Percentiles rank a stretch among this genome's conserved stretches.
phyloP scores from a whole-genome alignment of 2,329 filamentous ascomycete genomes.

The Pseudogymnoascus destructans region DNA sequence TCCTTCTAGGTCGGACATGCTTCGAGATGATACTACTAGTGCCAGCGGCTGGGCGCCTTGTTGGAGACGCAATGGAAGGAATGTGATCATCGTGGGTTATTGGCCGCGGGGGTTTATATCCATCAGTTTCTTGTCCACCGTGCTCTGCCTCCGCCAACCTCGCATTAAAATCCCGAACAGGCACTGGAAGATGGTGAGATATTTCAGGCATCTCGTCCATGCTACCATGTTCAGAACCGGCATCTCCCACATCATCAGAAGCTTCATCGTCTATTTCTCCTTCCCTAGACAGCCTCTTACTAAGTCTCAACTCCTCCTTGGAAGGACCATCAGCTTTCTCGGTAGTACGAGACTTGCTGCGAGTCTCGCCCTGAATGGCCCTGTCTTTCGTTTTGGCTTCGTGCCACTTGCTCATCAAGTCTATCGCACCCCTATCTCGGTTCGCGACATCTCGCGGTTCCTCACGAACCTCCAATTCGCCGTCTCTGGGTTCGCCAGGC shows the following conservation, averaged over 20 bases:
- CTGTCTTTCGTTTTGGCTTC: constrained; percentile 27
- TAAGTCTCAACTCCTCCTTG: constrained; percentile 21
- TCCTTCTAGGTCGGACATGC: constrained; percentile 15
- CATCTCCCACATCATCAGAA: constrained; percentile 10
- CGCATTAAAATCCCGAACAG: constrained; percentile 24
- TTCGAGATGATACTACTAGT: constrained; percentile 17
- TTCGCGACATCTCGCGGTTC: constrained; percentile 17
- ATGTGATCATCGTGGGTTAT: constrained; percentile 2
- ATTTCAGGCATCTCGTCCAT: constrained; percentile 15
- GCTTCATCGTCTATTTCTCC: constrained; percentile 11
- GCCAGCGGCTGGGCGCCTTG: not conserved
- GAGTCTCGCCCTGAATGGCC: not conserved
- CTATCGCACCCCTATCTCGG: constrained; percentile 23
- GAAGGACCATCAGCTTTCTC: constrained; percentile 12
- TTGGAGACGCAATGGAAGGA: constrained; percentile 5
- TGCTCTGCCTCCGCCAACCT: constrained; percentile 21
- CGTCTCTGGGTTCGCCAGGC: not conserved
- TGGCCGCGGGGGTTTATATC: not conserved
- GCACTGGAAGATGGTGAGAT: constrained; percentile 14
- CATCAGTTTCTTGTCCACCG: constrained; percentile 1
- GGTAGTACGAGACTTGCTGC: not conserved
- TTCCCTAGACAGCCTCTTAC: constrained; percentile 17
- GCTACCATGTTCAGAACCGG: constrained; percentile 13
- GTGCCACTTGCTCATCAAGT: constrained; percentile 35
- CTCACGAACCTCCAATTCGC: constrained; percentile 10